Conservation (phyloP, 306 rosid species). For the Quercus agrifolia region DNA sequence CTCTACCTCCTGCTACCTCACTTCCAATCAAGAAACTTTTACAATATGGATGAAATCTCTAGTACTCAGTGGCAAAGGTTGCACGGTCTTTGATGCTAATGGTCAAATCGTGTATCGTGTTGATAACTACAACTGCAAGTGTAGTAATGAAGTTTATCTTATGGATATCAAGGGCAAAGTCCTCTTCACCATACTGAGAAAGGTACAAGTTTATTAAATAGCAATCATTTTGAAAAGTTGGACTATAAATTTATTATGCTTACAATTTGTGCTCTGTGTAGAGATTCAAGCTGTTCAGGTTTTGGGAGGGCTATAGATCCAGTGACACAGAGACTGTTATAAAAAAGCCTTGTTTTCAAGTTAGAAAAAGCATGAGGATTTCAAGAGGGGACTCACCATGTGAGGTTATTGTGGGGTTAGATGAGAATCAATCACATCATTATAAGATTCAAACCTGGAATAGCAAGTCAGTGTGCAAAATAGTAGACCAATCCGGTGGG, state of each 20-base stretch:
- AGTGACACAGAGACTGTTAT: slow-evolving; percentile 23
- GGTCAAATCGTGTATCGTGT: slow-evolving; percentile 64
- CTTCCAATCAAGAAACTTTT: slow-evolving; percentile 64
- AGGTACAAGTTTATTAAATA: slow-evolving; percentile 26
- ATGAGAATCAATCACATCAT: slow-evolving; percentile 34
- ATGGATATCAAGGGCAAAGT: slow-evolving; percentile 60
- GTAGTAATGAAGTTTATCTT: slow-evolving; percentile 54
- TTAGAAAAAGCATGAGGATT: slow-evolving; percentile 31
- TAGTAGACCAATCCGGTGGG: slow-evolving; percentile 47
- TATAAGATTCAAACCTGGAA: slow-evolving; percentile 46
- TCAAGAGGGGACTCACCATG: slow-evolving; percentile 35
- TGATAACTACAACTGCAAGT: slow-evolving; percentile 54
- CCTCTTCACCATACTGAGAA: slow-evolving; percentile 56
- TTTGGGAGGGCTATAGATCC: slow-evolving; percentile 66
- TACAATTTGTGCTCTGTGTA: neutral
- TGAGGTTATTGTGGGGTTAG: slow-evolving; percentile 47
- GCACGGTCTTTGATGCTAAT: slow-evolving; percentile 60
- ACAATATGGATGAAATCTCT: slow-evolving; percentile 84
- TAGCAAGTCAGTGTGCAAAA: slow-evolving; percentile 44
- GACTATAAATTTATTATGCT: neutral
- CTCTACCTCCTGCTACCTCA: slow-evolving; percentile 26
- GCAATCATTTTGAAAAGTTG: neutral
- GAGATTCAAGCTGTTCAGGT: slow-evolving; percentile 40
- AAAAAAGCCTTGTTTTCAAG: slow-evolving; percentile 48
- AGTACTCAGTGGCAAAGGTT: slow-evolving; percentile 56